A percentile compares a stretch with the other conserved stretches of the same genome.
These are phyloP conservation scores for Globisporangium paddicum DNA, from an alignment of 352 stramenopile genomes.

Conservation along the genomic window DNA sequence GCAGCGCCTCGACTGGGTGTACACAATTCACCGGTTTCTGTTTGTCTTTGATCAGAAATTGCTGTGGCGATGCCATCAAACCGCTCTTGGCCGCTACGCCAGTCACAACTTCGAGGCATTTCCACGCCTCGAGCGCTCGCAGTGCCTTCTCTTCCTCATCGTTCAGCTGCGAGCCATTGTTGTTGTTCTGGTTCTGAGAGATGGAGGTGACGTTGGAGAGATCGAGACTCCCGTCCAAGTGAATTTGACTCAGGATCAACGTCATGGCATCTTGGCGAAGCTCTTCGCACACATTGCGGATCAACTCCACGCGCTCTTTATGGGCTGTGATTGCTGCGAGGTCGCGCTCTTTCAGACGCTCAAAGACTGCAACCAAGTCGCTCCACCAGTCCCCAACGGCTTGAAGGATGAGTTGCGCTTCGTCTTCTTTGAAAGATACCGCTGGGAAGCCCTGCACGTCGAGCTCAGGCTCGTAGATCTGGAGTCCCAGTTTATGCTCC, in stretches of 20 bases:
- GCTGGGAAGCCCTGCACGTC: background rate
- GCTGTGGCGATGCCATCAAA: slow-evolving; percentile 34
- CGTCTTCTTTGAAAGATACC: slow-evolving; percentile 4
- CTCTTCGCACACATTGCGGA: slow-evolving; percentile 39
- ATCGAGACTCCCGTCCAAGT: slow-evolving; percentile 37
- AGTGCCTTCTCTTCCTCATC: slow-evolving; percentile 25
- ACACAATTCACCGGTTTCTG: slow-evolving; percentile 42
- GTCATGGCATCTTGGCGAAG: slow-evolving; percentile 24
- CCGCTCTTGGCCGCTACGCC: slow-evolving; percentile 24
- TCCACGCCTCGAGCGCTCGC: slow-evolving; percentile 57
- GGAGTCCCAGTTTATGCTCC: slow-evolving; percentile 8
- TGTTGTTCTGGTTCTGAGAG: background rate
- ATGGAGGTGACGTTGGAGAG: background rate
- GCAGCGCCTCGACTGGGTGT: slow-evolving; percentile 43
- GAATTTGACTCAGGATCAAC: slow-evolving; percentile 27
- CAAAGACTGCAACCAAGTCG: slow-evolving; percentile 45
- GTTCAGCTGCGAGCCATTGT: background rate
- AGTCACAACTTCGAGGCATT: slow-evolving; percentile 55
- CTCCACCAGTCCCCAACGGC: slow-evolving; percentile 66
- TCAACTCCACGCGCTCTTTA: slow-evolving; percentile 33
- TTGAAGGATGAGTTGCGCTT: slow-evolving; percentile 33
- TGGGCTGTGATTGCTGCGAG: slow-evolving; percentile 12
- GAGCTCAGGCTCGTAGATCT: background rate
- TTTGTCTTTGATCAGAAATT: slow-evolving; percentile 34
- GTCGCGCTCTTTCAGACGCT: slow-evolving; percentile 20